Percentiles rank a stretch among this genome's conserved stretches.
These are phyloP conservation scores for Phaffia tasmanica DNA, from an alignment of 768 basidiomycete genomes.

Conservation along the genomic window DNA sequence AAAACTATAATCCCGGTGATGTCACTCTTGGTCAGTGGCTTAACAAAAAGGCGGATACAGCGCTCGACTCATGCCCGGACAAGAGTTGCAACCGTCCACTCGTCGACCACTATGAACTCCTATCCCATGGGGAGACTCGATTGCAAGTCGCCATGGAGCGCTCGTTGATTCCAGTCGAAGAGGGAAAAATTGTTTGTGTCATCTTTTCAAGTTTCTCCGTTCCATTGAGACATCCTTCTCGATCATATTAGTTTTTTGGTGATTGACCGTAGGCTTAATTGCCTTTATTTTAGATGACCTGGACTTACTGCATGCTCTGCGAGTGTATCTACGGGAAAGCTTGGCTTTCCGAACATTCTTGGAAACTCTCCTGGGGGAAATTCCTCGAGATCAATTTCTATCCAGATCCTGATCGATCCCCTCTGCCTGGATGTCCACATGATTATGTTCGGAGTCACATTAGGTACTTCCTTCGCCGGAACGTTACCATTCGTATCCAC, in stretches of 20 bases:
- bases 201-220: not conserved
- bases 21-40: conserved; percentile 87
- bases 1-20: conserved; percentile 50
- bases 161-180: conserved; percentile 40
- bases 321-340: conserved; percentile 37
- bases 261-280: too few species aligned
- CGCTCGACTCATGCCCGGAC: conserved; percentile 58
- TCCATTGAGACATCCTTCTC: conserved; percentile 4
- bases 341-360: conserved; percentile 19
- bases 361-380: conserved; percentile 54
- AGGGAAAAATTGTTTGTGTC: conserved; percentile 48
- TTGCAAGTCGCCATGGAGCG: conserved; percentile 78
- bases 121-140: conserved; percentile 74
- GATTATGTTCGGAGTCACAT: conserved; percentile 89
- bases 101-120: conserved; percentile 64
- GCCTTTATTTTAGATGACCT: conserved; percentile 49
- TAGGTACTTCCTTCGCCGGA: conserved; percentile 69
- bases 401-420: conserved; percentile 68
- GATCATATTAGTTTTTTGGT: not conserved
- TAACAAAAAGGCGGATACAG: conserved; percentile 50
- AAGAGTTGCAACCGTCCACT: conserved; percentile 51
- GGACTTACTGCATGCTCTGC: conserved; percentile 64
- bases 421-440: conserved; percentile 83
- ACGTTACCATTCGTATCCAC: conserved; percentile 55
- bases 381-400: conserved; percentile 95